Percentiles rank a stretch among this genome's conserved stretches.
Evolutionary conservation across 352 stramenopile species (phyloP).

Genomic region (Globisporangium alternatum): DNA sequence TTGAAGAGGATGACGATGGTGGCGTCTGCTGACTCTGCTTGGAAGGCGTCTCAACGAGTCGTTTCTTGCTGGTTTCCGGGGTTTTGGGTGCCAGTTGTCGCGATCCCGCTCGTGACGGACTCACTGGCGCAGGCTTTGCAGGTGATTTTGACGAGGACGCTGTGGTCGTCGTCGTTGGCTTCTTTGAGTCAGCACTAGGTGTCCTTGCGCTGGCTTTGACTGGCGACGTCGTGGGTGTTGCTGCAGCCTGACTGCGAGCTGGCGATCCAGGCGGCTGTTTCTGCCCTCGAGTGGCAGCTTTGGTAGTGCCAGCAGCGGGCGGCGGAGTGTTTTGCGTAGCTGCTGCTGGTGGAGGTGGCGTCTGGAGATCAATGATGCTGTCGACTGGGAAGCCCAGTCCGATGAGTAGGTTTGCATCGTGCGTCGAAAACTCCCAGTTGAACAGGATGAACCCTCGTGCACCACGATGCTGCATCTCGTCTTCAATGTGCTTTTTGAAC

Average conservation of each 20-base stretch:
- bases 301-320: not conserved
- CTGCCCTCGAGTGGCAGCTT: not conserved
- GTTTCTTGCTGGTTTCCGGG: constrained; percentile 7
- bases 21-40: constrained; percentile 4
- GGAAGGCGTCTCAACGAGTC: not conserved
- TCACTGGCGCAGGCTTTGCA: constrained; percentile 2
- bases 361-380: constrained; percentile 54
- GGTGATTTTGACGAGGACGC: not conserved
- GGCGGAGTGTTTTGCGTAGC: not conserved
- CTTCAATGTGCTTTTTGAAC: constrained; percentile 17
- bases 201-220: not conserved
- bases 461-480: constrained; percentile 13
- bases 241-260: constrained; percentile 6
- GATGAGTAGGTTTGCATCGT: constrained; percentile 48
- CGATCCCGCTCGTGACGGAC: not conserved
- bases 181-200: constrained; percentile 7
- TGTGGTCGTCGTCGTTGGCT: not conserved
- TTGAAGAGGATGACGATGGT: not conserved
- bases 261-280: not conserved
- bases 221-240: constrained; percentile 9
- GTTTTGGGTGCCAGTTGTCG: constrained; percentile 11
- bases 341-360: constrained; percentile 6
- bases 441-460: constrained; percentile 52
- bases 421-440: constrained; percentile 48
- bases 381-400: constrained; percentile 43